phyloP scores from a whole-genome alignment of 257 asterid genomes.

The Catharanthus roseus region DNA sequence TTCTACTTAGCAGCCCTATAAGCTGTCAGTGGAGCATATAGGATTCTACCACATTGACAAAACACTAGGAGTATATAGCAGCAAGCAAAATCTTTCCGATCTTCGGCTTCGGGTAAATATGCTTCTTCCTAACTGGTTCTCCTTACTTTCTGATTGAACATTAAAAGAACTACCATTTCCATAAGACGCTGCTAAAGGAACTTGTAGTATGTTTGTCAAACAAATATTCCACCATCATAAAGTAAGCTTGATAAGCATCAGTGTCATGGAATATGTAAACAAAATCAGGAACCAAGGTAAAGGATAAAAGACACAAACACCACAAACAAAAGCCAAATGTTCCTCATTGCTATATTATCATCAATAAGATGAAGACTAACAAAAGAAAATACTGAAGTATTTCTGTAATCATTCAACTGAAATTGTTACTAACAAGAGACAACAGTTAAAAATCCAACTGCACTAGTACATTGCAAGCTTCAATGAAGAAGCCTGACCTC shows the following conservation, averaged over 20 bases:
- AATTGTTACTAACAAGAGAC: background rate
- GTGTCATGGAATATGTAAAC: background rate
- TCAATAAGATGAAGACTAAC: background rate
- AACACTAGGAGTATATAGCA: background rate
- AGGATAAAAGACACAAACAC: background rate
- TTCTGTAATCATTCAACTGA: background rate
- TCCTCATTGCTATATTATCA: background rate
- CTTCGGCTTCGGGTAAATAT: constrained; percentile 14
- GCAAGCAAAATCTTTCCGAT: too few relatives aligned
- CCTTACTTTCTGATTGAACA: constrained; percentile 70
- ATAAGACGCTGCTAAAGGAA: background rate
- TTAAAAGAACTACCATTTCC: constrained; percentile 5
- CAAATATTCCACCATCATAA: background rate
- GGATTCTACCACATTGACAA: background rate
- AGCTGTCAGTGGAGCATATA: background rate
- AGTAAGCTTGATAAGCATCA: background rate
- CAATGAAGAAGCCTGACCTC: background rate
- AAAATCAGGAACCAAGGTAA: background rate
- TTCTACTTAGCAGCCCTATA: background rate
- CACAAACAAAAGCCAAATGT: background rate
- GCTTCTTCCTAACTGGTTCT: constrained; percentile 77
- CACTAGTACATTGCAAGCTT: background rate
- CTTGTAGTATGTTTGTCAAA: background rate
- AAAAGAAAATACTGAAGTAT: background rate
- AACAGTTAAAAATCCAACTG: background rate